These are phyloP conservation scores for Rhypophila decipiens DNA, from an alignment of 495 filamentous ascomycete genomes.

Conservation along the genomic window DNA sequence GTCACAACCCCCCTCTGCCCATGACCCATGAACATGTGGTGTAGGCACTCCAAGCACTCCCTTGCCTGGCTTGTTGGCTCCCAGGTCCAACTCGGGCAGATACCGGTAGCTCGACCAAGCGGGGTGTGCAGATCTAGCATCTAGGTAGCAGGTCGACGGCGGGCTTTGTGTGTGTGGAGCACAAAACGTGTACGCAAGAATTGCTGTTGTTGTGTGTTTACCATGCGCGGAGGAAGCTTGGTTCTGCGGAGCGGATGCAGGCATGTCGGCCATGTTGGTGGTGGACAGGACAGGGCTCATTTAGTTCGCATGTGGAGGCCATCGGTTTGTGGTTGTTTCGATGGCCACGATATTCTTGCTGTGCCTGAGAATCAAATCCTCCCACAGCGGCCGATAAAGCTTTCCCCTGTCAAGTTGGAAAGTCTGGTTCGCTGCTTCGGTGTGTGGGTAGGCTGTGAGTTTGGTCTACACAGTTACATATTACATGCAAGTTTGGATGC, in stretches of 20 bases:
- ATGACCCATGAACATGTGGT: not conserved
- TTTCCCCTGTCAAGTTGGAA: not conserved
- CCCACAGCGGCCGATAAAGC: not conserved
- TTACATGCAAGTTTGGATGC: not conserved
- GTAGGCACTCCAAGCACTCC: not conserved
- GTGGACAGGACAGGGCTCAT: not conserved
- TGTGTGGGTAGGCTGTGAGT: not conserved
- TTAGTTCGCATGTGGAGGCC: not conserved
- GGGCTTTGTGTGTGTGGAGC: not conserved
- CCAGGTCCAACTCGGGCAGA: too few relatives aligned
- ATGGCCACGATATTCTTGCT: not conserved
- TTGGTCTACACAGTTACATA: not conserved
- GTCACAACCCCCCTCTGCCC: not conserved
- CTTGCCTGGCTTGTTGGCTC: too few relatives aligned
- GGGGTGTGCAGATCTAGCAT: conserved; percentile 1
- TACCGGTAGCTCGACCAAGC: not conserved
- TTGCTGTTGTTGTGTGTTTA: too few relatives aligned
- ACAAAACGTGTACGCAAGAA: not conserved
- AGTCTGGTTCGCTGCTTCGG: not conserved
- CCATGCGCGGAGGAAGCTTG: not conserved
- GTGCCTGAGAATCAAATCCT: not conserved
- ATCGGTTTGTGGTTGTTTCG: not conserved
- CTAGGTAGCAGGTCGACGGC: not conserved
- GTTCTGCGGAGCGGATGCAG: not conserved
- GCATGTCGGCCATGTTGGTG: not conserved